A percentile compares a stretch with the other conserved stretches of the same genome.
phyloP scores from a whole-genome alignment of 345 rosid species.

The Ailanthus altissimus region DNA sequence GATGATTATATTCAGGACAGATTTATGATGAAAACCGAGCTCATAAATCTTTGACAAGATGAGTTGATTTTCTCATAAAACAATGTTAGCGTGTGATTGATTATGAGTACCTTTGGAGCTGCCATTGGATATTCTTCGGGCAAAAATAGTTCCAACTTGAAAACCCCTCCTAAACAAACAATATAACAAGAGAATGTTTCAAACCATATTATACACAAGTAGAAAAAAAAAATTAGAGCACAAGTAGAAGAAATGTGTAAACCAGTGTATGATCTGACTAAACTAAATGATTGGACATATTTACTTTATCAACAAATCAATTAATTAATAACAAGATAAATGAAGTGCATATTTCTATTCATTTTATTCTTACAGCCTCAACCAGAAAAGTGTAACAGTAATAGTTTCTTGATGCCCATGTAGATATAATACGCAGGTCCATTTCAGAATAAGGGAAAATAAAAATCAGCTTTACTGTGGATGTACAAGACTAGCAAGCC shows the following conservation, averaged over 20 bases:
- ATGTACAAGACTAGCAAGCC: not conserved
- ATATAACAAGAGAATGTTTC: slow-evolving; percentile 20
- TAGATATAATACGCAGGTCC: not conserved
- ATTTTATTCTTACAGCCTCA: not conserved
- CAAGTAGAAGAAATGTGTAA: not conserved
- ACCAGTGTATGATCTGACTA: not conserved
- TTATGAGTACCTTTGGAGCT: slow-evolving; percentile 82
- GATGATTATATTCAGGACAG: not conserved
- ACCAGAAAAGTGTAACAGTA: not conserved
- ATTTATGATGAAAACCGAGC: not conserved
- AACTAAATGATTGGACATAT: not conserved
- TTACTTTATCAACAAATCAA: not conserved
- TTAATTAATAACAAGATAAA: not conserved
- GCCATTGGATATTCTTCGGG: slow-evolving; percentile 99
- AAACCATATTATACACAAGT: slow-evolving; percentile 8
- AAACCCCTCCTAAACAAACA: slow-evolving; percentile 76
- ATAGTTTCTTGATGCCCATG: not conserved
- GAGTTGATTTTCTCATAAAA: too few relatives aligned
- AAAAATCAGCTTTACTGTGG: not conserved
- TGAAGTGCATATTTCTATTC: not conserved
- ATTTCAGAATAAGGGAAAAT: not conserved
- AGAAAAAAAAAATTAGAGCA: not conserved
- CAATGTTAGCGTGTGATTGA: too few relatives aligned
- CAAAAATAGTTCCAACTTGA: slow-evolving; percentile 97
- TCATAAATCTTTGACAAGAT: not conserved